Percentiles rank a stretch among this genome's conserved stretches.
Evolutionary conservation across 257 asterid genomes (phyloP).

Genomic region (Voacanga thouarsii): DNA sequence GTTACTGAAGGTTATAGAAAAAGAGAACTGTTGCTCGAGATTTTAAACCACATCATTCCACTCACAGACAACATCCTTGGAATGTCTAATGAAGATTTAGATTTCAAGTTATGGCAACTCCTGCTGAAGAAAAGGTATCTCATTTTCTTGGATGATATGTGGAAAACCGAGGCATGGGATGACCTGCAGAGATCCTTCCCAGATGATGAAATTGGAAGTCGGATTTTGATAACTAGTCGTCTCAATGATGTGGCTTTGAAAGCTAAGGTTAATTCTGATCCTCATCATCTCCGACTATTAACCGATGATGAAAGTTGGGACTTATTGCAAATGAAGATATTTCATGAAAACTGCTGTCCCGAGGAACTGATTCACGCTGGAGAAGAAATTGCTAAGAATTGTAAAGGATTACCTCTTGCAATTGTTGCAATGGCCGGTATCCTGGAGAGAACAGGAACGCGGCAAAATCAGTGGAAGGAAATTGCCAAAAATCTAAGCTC

Average conservation of each 20-base stretch:
- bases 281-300: no score
- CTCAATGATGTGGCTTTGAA: no score
- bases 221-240: no score
- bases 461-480: not conserved
- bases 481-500: not conserved
- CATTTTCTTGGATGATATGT: conserved; percentile 23
- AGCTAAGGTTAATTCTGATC: no score
- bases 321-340: not conserved
- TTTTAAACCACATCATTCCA: not conserved
- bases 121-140: conserved; percentile 10
- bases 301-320: no score
- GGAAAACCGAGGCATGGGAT: conserved; percentile 10
- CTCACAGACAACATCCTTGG: not conserved
- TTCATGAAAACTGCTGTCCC: not conserved
- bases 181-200: conserved; percentile 10
- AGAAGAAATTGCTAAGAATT: not conserved
- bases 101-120: not conserved
- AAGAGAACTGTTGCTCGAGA: not conserved
- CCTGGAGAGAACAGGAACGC: not conserved
- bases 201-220: not conserved
- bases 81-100: not conserved
- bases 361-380: not conserved
- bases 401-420: not conserved
- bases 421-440: not conserved
- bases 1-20: not conserved